Conservation (phyloP, 805 yeast species). For the Priceomyces castillae region DNA sequence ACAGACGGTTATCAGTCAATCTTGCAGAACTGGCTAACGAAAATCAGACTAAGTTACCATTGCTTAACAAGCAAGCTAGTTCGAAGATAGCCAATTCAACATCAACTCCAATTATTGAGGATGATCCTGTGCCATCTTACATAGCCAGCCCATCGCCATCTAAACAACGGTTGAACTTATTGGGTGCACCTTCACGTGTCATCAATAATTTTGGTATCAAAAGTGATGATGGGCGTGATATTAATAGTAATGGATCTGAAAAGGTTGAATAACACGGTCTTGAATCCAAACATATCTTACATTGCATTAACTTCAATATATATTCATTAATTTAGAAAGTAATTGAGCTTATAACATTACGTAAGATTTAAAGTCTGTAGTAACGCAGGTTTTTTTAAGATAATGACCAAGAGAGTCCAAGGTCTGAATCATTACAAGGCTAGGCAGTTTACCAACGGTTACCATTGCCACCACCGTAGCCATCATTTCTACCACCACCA, state of each 20-base stretch:
- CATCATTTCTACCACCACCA: constrained; percentile 11
- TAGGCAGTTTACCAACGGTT: constrained; percentile 5
- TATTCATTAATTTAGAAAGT: neutral
- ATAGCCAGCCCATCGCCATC: constrained; percentile 4
- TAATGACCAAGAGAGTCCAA: no score
- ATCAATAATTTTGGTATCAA: constrained; percentile 14
- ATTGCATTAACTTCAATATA: constrained; percentile 2
- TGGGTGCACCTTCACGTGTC: constrained; percentile 17
- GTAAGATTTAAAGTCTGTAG: neutral
- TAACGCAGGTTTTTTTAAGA: no score
- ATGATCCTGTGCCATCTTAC: neutral
- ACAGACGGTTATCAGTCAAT: constrained; percentile 17
- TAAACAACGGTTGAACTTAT: constrained; percentile 7
- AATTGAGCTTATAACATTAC: neutral
- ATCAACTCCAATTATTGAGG: neutral
- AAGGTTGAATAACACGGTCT: constrained; percentile 18
- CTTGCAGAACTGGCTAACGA: constrained; percentile 8
- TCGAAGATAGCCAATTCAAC: constrained; percentile 13
- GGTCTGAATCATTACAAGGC: no score
- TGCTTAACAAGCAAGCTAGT: constrained; percentile 37
- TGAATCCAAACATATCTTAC: neutral
- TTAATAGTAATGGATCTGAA: constrained; percentile 24
- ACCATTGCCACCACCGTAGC: constrained; percentile 9
- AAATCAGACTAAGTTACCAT: constrained; percentile 19
- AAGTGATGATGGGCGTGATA: constrained; percentile 12